Evolutionary conservation across 306 rosid genomes (phyloP).

Genomic region (Lotus japonicus): DNA sequence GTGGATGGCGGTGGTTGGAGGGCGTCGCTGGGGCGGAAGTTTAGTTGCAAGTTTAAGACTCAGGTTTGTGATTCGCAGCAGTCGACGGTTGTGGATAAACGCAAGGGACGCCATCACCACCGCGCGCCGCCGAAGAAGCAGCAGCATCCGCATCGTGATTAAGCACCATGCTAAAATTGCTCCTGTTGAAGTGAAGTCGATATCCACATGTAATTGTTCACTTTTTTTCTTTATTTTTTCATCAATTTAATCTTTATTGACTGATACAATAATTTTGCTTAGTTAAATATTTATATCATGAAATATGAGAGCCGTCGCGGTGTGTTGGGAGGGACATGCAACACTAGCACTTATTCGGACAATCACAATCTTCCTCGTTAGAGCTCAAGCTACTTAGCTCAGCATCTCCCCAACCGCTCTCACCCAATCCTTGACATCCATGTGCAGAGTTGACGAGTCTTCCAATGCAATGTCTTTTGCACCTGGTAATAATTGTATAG

Average conservation of each 20-base stretch:
- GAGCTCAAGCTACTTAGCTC: no score
- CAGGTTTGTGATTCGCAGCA: constrained; percentile 95
- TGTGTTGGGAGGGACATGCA: no score
- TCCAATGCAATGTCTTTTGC: no score
- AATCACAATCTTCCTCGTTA: no score
- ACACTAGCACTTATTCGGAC: no score
- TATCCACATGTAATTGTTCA: constrained; percentile 22
- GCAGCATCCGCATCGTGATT: constrained; percentile 42
- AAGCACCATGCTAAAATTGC: constrained; percentile 7
- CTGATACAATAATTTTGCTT: neutral
- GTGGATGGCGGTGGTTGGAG: constrained; percentile 38
- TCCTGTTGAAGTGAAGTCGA: constrained; percentile 1
- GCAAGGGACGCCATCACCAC: constrained; percentile 51
- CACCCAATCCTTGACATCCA: no score
- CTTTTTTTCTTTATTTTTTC: neutral
- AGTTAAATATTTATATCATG: no score
- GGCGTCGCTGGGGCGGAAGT: constrained; percentile 48
- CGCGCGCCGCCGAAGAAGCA: constrained; percentile 24
- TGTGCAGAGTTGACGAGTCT: no score
- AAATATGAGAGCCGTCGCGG: no score
- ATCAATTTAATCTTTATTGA: constrained; percentile 11
- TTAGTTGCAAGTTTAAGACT: constrained; percentile 89
- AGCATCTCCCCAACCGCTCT: no score
- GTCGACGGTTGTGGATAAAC: constrained; percentile 56
- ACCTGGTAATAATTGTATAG: no score